These are phyloP conservation scores for Cornus florida DNA, from an alignment of 148 eudicot genomes.

Conservation along the genomic window DNA sequence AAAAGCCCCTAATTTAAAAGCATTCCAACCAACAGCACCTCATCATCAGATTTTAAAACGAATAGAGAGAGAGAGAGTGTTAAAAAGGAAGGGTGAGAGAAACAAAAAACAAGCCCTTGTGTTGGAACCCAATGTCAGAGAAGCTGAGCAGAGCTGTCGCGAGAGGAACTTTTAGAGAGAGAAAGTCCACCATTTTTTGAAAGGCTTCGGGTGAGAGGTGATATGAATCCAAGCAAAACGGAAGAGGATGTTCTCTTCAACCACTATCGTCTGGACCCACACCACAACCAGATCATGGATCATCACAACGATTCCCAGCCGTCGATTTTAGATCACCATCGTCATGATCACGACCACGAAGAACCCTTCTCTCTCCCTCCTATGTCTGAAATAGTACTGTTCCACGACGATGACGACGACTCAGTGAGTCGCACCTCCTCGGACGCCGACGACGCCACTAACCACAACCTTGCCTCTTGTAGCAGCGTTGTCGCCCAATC, in stretches of 20 bases:
- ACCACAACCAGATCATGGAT: conserved; percentile 29
- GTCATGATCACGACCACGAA: conserved; percentile 17
- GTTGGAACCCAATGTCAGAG: not conserved
- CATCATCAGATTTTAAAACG: no score
- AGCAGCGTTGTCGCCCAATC: not conserved
- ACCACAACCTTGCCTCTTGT: conserved; percentile 7
- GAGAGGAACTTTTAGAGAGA: not conserved
- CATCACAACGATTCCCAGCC: conserved; percentile 24
- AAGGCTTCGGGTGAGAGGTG: not conserved
- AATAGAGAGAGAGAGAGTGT: not conserved
- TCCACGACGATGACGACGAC: conserved; percentile 39
- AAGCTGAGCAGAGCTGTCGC: not conserved
- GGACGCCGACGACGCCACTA: conserved; percentile 31
- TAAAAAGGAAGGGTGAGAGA: not conserved
- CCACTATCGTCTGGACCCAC: conserved; percentile 35
- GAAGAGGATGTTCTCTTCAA: conserved; percentile 54
- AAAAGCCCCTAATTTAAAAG: not conserved
- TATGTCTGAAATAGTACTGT: conserved; percentile 29
- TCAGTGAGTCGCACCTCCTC: conserved; percentile 30
- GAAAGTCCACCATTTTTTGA: not conserved
- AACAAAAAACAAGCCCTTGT: not conserved
- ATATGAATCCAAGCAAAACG: conserved; percentile 64
- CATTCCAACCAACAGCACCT: no score
- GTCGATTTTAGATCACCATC: conserved; percentile 5
- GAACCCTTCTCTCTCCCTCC: conserved; percentile 30